A percentile compares a stretch with the other conserved stretches of the same genome.
Evolutionary conservation across 805 yeast species (phyloP).

Genomic region (Hanseniaspora lindneri): DNA sequence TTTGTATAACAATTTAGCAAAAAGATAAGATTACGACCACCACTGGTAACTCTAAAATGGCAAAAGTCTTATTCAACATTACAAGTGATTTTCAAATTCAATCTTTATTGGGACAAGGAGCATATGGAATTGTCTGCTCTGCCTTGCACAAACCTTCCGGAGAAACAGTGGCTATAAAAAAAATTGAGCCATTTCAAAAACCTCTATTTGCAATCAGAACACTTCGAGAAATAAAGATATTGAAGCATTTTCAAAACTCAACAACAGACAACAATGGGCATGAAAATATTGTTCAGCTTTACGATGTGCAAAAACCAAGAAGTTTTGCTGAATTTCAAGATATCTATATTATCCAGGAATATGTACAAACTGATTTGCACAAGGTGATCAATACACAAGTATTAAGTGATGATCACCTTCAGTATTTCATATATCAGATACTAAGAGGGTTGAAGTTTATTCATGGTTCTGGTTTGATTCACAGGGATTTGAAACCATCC

Average conservation of each 20-base stretch:
- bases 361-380: slow-evolving; percentile 81
- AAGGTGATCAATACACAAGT: slow-evolving; percentile 71
- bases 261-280: slow-evolving; percentile 31
- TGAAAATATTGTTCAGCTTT: slow-evolving; percentile 80
- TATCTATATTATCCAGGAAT: slow-evolving; percentile 76
- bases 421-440: slow-evolving; percentile 84
- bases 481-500: slow-evolving; percentile 84
- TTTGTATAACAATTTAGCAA: too few species aligned
- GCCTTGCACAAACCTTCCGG: slow-evolving; percentile 79
- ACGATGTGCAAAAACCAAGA: slow-evolving; percentile 79
- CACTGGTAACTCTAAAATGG: too few species aligned
- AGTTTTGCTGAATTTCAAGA: slow-evolving; percentile 67
- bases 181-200: slow-evolving; percentile 83
- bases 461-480: slow-evolving; percentile 89
- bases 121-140: slow-evolving; percentile 87
- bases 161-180: slow-evolving; percentile 88
- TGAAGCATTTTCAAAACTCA: slow-evolving; percentile 59
- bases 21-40: too few species aligned
- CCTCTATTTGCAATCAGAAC: slow-evolving; percentile 83
- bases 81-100: slow-evolving; percentile 75
- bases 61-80: slow-evolving; percentile 56
- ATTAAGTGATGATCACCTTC: slow-evolving; percentile 84
- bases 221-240: slow-evolving; percentile 72
- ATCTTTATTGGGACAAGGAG: slow-evolving; percentile 88
- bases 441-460: slow-evolving; percentile 79